Evolutionary conservation across 768 basidiomycete genomes (phyloP), one percentile per base, ranked within the genome.

Genomic region (Lentinula sp.): DNA sequence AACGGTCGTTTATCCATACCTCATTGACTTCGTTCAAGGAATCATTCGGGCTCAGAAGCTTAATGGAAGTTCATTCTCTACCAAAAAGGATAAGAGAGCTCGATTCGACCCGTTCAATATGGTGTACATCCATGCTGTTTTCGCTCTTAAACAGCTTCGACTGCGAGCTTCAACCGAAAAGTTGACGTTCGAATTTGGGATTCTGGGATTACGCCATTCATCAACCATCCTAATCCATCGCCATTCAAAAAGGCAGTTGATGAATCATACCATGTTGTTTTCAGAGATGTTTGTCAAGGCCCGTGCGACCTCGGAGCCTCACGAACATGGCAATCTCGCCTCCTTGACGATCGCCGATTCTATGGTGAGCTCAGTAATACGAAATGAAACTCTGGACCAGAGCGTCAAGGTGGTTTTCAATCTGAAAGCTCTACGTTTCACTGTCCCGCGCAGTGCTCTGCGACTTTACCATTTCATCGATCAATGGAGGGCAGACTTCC

Each of bases 401-500:
- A 76, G 74, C 16, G 54, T 77, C 23, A 81, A 81, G 11, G 65
- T 82, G 13, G 73, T 79, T 3, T 75, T 83, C 50, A 72, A 74
- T 2, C 65, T 86, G 4, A 75, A 75, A 10, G 75, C 74, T 23
- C 66, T 88, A 28, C 75, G 78, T 32, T 68, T 89, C 48, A 80
- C 80, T 59, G 84, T 94, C 23, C 92, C 92, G 3, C 87, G 91
- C 28, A 94, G 91, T 65, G 91, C 88, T 32, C 77, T 94, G 34
- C 84, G 87, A 15, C 76, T 92, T 4, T 91, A 91, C 70, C 84
- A 80, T 40, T 93, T 93, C 67, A 70, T 88, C 28, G 88, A 92
- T 66, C 88, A 92, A 66, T 95, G 93, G 93, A 78, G 84, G 66
- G 82, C 82, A 4, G 88, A 92, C 65, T 93, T 88, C 66, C 76